These are phyloP conservation scores for Ceratocystis ficicola DNA, from an alignment of 2,329 filamentous ascomycete genomes.

Conservation along the genomic window DNA sequence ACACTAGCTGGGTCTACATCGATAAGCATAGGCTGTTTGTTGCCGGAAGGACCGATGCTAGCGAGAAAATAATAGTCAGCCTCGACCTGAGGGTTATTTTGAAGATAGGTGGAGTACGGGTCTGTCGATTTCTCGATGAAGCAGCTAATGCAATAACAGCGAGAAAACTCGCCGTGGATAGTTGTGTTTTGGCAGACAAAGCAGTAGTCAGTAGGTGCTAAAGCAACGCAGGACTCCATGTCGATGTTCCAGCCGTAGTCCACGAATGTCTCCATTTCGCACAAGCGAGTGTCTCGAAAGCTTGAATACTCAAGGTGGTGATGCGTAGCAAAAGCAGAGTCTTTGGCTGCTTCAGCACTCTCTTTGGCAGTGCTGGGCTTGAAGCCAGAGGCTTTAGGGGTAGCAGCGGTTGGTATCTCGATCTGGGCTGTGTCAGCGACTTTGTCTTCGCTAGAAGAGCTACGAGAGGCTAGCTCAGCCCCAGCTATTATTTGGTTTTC, in stretches of 20 bases:
- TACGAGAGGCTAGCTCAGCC: neutral
- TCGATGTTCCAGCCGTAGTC: neutral
- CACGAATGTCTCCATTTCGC: neutral
- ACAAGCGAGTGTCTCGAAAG: neutral
- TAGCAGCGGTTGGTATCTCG: neutral
- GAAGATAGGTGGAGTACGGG: neutral
- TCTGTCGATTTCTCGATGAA: neutral
- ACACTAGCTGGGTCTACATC: neutral
- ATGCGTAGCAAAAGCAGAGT: neutral
- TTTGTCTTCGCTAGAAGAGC: neutral
- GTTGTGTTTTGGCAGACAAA: slow-evolving; percentile 1
- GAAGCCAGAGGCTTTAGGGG: neutral
- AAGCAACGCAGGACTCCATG: neutral
- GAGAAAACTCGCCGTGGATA: slow-evolving; percentile 3
- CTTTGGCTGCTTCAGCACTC: too few relatives aligned
- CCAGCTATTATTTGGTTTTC: neutral
- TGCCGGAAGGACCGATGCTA: neutral
- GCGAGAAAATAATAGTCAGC: neutral
- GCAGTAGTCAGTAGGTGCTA: neutral
- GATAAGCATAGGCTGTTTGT: neutral
- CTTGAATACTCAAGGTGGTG: neutral
- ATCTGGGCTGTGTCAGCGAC: neutral
- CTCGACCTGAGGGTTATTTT: neutral
- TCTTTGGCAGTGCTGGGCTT: neutral
- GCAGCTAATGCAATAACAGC: neutral